Evolutionary conservation across 306 rosid genomes (phyloP), one percentile per base, ranked within the genome.

Genomic region (Prunus mume): DNA sequence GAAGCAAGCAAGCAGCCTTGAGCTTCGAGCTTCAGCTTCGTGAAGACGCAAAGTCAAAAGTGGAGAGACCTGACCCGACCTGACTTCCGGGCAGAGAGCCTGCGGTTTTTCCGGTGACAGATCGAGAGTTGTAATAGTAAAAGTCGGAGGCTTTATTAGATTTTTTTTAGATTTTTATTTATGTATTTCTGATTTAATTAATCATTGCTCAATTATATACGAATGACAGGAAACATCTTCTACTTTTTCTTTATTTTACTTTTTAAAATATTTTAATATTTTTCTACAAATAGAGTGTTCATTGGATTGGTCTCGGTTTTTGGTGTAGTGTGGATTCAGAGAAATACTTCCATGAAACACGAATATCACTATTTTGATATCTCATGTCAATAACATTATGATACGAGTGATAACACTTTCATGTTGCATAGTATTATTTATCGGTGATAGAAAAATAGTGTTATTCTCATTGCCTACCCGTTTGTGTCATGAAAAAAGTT

Each of bases 121-220:
- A 67, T 49, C 4, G 54, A 38, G 76, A 41, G 3, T 43, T 54
- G 68, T 19, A 69, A 81, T 74, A 69, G 80, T 54, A 19, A 24
- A 68, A 68, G 41, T 34, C 47, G 56, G 34, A n/a, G 3, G 65
- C 65, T 61, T 50, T 47, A 52, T 62, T 62, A 32, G 1, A 49
- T 32, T 12, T 51, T 30, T 30, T 22, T 15, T 2, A 7, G 1
- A 18, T 28, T 58, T 13, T 47, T 20, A 15, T 25, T 14, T 28
- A 32, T 34, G 58, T 10, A 17, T 43, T 45, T 6, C 34, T 30
- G 24, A 56, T 58, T 72, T 79, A 12, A 18, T 24, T 76, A 78
- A 82, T 78, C 79, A 84, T 82, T 76, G 67, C 73, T 74, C 78
- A 80, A 87, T 80, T 65, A 75, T 72, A 51, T 4, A 68, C n/a